A percentile compares a stretch with the other conserved stretches of the same genome.
phyloP scores from a whole-genome alignment of 495 filamentous ascomycete species.

The Aspergillus leporis region DNA sequence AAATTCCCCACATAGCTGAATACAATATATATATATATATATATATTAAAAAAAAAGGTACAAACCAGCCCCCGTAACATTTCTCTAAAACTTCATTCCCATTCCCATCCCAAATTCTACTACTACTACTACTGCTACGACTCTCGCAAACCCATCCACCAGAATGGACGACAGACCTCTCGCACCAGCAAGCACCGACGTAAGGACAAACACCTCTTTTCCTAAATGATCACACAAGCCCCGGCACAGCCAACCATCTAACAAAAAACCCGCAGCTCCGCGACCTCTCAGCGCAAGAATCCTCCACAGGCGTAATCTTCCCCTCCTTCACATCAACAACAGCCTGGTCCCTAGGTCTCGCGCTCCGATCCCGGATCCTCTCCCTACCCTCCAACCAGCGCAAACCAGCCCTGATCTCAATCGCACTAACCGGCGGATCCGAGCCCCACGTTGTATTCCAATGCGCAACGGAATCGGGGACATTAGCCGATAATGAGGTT shows the following conservation, averaged over 20 bases:
- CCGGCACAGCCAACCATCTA: not conserved
- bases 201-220: slow-evolving; percentile 20
- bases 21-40: no score
- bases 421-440: slow-evolving; percentile 53
- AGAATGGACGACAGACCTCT: slow-evolving; percentile 37
- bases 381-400: slow-evolving; percentile 45
- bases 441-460: slow-evolving; percentile 61
- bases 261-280: slow-evolving; percentile 39
- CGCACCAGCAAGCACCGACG: slow-evolving; percentile 37
- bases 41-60: no score
- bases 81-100: no score
- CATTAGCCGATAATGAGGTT: slow-evolving; percentile 60
- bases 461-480: slow-evolving; percentile 54
- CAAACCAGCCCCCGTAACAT: no score
- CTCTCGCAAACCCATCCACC: no score
- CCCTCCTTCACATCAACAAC: slow-evolving; percentile 62
- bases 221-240: no score
- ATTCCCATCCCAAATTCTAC: no score
- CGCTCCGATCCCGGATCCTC: slow-evolving; percentile 62
- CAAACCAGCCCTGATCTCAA: slow-evolving; percentile 63
- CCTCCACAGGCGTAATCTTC: slow-evolving; percentile 52
- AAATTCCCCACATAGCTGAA: no score
- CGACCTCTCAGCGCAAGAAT: slow-evolving; percentile 52
- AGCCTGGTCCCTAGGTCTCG: slow-evolving; percentile 65
- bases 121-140: no score